phyloP scores from a whole-genome alignment of 495 filamentous ascomycete species.

The Wilcoxina mikolae region DNA sequence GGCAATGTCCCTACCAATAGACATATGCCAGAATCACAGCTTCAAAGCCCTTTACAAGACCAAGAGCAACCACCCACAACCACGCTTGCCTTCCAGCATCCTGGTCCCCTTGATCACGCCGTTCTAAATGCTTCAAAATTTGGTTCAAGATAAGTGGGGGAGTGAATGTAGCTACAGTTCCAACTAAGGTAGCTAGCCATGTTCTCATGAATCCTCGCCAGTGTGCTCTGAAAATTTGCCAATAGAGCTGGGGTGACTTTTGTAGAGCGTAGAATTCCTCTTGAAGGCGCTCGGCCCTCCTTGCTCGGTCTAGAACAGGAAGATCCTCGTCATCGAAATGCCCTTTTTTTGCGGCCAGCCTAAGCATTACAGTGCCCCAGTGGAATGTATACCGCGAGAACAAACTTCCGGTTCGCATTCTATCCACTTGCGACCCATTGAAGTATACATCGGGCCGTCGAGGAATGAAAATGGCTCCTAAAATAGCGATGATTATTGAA shows the following conservation, averaged over 20 bases:
- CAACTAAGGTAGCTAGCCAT: constrained; percentile 37
- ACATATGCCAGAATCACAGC: constrained; percentile 14
- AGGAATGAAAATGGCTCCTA: constrained; percentile 38
- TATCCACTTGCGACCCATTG: constrained; percentile 46
- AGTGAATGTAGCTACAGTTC: constrained; percentile 46
- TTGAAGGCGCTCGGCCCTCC: constrained; percentile 36
- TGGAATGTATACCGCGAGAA: constrained; percentile 47
- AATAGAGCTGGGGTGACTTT: constrained; percentile 44
- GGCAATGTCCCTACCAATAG: constrained; percentile 15
- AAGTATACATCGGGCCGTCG: constrained; percentile 53
- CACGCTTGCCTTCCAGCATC: constrained; percentile 38
- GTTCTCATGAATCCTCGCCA: constrained; percentile 40
- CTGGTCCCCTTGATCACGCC: constrained; percentile 31
- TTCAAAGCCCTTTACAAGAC: constrained; percentile 37
- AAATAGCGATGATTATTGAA: neutral
- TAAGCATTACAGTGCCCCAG: constrained; percentile 45
- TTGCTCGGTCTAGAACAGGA: constrained; percentile 38
- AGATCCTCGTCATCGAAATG: constrained; percentile 46
- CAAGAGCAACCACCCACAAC: constrained; percentile 54
- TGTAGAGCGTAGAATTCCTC: constrained; percentile 36
- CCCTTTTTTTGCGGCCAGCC: constrained; percentile 39
- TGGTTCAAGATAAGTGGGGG: constrained; percentile 56
- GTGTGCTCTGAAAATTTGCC: constrained; percentile 43
- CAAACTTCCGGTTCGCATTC: constrained; percentile 45
- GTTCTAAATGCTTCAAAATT: constrained; percentile 49